These are phyloP conservation scores for Porphyridium purpureum DNA, from an alignment of 23 red algal genomes.

Conservation along the genomic window DNA sequence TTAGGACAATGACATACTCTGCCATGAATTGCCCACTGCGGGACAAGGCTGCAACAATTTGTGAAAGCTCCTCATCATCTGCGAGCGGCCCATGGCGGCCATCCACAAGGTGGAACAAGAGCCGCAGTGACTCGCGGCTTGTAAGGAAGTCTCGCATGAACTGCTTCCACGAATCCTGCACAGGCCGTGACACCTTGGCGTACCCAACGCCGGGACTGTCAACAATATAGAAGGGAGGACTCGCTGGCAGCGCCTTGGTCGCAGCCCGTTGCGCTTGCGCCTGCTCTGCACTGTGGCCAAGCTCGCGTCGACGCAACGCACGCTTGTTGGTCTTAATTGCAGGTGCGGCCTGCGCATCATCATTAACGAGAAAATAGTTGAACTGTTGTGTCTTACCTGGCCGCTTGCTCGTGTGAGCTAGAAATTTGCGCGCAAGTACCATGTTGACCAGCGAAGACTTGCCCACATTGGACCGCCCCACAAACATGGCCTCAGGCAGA, in stretches of 20 bases:
- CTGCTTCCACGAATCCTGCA: conserved; percentile 46
- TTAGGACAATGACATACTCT: conserved; percentile 64
- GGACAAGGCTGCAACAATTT: conserved; percentile 1
- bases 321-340: background rate
- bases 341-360: conserved; percentile 2
- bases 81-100: conserved; percentile 30
- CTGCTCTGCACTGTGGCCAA: background rate
- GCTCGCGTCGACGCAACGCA: background rate
- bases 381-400: conserved; percentile 88
- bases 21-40: background rate
- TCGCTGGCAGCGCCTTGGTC: background rate
- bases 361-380: conserved; percentile 95
- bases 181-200: conserved; percentile 42
- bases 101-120: conserved; percentile 86
- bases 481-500: conserved; percentile 65
- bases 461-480: conserved; percentile 79
- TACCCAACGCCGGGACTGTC: conserved; percentile 82
- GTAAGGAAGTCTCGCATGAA: conserved; percentile 50
- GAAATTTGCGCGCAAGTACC: conserved; percentile 37
- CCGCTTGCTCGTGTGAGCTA: conserved; percentile 56
- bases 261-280: background rate
- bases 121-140: conserved; percentile 19
- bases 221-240: conserved; percentile 67
- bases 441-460: conserved; percentile 88
- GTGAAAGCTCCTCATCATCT: conserved; percentile 39